Conservation (phyloP, 441 rosid genomes). For the Kokia cookei region DNA sequence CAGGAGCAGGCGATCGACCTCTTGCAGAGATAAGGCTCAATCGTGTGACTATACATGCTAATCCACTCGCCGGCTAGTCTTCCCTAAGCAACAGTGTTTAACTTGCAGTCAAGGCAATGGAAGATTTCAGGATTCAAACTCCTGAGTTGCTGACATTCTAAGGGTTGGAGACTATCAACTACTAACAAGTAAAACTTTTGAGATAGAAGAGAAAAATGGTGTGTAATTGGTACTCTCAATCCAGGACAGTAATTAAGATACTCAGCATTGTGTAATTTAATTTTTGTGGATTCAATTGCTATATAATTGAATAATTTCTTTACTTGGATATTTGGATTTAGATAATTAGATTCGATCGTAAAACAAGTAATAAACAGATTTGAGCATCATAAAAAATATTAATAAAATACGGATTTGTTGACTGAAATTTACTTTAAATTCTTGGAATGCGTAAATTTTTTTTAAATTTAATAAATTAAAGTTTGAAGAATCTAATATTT, state of each 20-base stretch:
- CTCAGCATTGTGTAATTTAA: neutral
- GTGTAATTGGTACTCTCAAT: neutral
- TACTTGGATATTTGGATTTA: neutral
- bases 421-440: too few species aligned
- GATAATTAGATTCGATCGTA: too few species aligned
- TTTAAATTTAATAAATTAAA: too few species aligned
- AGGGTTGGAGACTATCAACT: neutral
- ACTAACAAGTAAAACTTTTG: neutral
- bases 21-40: constrained; percentile 93
- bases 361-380: too few species aligned
- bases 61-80: constrained; percentile 82
- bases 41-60: constrained; percentile 90
- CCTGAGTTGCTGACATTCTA: neutral
- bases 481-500: neutral
- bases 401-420: too few species aligned
- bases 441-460: too few species aligned
- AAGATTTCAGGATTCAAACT: neutral
- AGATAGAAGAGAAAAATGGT: neutral
- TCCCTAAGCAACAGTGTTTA: neutral
- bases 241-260: neutral
- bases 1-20: constrained; percentile 87
- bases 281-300: neutral
- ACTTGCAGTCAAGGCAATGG: neutral
- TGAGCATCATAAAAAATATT: too few species aligned
- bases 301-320: neutral